Percentiles rank a stretch among this genome's conserved stretches.
These are phyloP conservation scores for Pedinophyceae sp. DNA, from an alignment of 139 green algal genomes.

Conservation along the genomic window DNA sequence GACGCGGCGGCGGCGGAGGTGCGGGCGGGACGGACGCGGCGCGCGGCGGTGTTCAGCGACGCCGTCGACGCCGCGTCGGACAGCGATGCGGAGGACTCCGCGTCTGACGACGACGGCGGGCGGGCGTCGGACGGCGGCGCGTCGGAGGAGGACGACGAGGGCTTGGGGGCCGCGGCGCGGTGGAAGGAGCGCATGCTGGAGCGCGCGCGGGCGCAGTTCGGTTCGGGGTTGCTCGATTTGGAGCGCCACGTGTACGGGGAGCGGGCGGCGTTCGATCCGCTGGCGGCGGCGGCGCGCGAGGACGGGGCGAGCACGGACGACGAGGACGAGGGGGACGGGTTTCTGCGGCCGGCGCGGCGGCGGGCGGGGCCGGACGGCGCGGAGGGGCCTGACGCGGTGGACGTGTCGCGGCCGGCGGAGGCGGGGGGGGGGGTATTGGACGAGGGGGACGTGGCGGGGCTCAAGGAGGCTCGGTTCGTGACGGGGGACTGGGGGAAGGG, in stretches of 20 bases:
- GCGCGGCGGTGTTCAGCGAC: too few species aligned
- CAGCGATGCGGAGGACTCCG: slow-evolving; percentile 8
- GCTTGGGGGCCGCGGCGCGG: slow-evolving; percentile 17
- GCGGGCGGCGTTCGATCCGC: too few species aligned
- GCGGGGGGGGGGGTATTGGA: slow-evolving; percentile 1
- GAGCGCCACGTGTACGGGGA: slow-evolving; percentile 8
- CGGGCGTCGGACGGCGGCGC: not conserved
- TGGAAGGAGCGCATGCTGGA: slow-evolving; percentile 20
- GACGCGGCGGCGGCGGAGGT: too few species aligned
- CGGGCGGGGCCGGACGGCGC: too few species aligned
- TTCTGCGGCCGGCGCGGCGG: too few species aligned
- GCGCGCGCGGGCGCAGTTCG: slow-evolving; percentile 17
- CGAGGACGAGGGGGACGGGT: too few species aligned
- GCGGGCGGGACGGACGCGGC: too few species aligned
- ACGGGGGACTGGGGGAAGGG: slow-evolving; percentile 77
- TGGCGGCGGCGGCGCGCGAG: not conserved
- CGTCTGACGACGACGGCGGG: not conserved
- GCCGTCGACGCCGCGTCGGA: too few species aligned
- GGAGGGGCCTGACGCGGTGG: slow-evolving; percentile 23
- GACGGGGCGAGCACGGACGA: not conserved
- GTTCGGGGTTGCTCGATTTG: slow-evolving; percentile 18
- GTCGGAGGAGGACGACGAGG: slow-evolving; percentile 13
- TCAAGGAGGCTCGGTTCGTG: slow-evolving; percentile 34
- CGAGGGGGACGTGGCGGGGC: slow-evolving; percentile 19
- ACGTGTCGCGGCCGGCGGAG: not conserved